Evolutionary conservation across 2,329 filamentous ascomycete genomes (phyloP), one percentile per base, ranked within the genome.

Genomic region (Lasiodiplodia gonubiensis): DNA sequence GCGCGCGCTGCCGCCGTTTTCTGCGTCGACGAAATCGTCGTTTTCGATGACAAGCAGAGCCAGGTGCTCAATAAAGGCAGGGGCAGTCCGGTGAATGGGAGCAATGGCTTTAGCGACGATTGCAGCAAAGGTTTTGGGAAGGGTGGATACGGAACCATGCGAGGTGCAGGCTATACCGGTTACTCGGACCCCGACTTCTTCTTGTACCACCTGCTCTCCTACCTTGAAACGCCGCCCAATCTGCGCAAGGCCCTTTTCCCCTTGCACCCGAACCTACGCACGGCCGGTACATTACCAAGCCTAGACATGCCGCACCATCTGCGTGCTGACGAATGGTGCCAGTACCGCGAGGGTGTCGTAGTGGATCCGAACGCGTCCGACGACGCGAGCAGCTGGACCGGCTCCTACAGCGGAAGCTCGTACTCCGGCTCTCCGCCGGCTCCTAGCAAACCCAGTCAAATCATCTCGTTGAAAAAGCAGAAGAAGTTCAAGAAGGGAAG

Each of bases 241-340:
- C 88, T 97, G 79, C 88, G 92, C 72, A 89, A 89, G 75, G 80
- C 85, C 2, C 83, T 97, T 3, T 94, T 96, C 72, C 89, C 90
- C 1, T 82, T 93, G 70, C 92, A 96, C 74, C 89, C 91, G 11
- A 94, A 96, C 75, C 83, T 96, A 51, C 84, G 87, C 48, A 87
- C 88, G 14, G 92, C 91, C 48, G 92, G 92, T 8, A 84, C 89
- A 48, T 81, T 96, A 33, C 91, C 91, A 0, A 92, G 87, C 73
- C 81, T 96, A 67, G 93, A 96, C 76, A 92, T 95, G 85, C 93
- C 93, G 18, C 92, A 94, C 76, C 93, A 97, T 78, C 84, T 93
- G 10, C 86, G 91, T 70, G 85, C 86, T 16, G 87, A 90, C 65
- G 92, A 96, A 74, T 93, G 90, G 88, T 88, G 92, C 70, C 86